These are phyloP conservation scores for Cubamyces sp. DNA, from an alignment of 768 basidiomycete genomes.

Conservation along the genomic window DNA sequence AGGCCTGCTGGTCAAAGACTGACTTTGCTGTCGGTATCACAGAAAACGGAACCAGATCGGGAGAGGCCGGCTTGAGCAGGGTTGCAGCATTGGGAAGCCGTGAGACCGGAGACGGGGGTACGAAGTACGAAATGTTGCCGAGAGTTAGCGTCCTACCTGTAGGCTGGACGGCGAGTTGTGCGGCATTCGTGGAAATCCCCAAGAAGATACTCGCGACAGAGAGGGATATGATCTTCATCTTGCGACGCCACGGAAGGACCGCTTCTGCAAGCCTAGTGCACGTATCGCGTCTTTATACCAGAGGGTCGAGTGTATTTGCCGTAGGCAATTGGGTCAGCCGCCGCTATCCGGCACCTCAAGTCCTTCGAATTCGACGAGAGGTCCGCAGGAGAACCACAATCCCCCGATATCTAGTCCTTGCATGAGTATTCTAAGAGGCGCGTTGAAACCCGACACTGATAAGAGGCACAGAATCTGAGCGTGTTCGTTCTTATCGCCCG, in stretches of 20 bases:
- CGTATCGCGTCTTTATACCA: too few species aligned
- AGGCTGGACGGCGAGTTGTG: slow-evolving; percentile 18
- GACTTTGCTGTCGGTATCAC: slow-evolving; percentile 27
- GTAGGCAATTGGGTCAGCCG: too few species aligned
- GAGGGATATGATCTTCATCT: neutral
- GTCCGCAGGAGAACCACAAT: too few species aligned
- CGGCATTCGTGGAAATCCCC: neutral
- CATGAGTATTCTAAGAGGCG: neutral
- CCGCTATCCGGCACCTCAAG: neutral
- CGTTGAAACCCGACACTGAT: neutral
- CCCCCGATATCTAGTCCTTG: neutral
- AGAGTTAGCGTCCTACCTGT: slow-evolving; percentile 25
- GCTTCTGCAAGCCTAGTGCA: too few species aligned
- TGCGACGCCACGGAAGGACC: too few species aligned
- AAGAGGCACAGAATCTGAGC: neutral
- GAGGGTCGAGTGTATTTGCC: too few species aligned
- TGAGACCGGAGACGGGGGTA: slow-evolving; percentile 25
- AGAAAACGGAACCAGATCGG: slow-evolving; percentile 31
- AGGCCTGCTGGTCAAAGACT: slow-evolving; percentile 22
- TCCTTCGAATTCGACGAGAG: neutral
- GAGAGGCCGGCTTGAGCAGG: slow-evolving; percentile 7
- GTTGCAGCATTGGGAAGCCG: slow-evolving; percentile 6
- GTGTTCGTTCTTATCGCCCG: slow-evolving; percentile 6
- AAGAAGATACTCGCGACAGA: neutral
- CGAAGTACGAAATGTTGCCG: slow-evolving; percentile 27